Conservation (phyloP, 1,284 basidiomycete genomes). For the Cronartium quercuum region DNA sequence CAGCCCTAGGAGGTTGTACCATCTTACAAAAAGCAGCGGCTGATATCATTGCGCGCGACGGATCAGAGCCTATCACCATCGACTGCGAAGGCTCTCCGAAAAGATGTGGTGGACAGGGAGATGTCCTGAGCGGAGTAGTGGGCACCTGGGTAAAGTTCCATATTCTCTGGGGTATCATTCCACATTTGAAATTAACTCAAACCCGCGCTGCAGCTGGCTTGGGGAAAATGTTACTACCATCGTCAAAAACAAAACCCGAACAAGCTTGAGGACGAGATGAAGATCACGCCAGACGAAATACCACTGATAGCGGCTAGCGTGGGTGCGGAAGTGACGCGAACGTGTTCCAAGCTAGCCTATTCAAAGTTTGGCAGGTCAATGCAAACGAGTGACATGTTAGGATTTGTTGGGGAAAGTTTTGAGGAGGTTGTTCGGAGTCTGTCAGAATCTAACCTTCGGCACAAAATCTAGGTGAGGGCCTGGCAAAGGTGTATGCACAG, state of each 20-base stretch:
- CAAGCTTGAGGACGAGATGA: background rate
- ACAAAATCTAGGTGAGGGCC: too few relatives aligned
- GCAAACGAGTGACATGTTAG: slow-evolving; percentile 76
- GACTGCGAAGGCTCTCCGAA: slow-evolving; percentile 74
- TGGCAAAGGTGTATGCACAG: too few relatives aligned
- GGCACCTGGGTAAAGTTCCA: slow-evolving; percentile 56
- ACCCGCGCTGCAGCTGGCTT: background rate
- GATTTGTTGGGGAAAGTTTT: slow-evolving; percentile 50
- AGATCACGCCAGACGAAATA: slow-evolving; percentile 54
- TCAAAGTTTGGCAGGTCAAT: slow-evolving; percentile 68
- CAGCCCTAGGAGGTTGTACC: slow-evolving; percentile 72
- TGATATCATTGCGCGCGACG: slow-evolving; percentile 46
- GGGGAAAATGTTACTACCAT: slow-evolving; percentile 16
- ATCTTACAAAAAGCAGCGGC: slow-evolving; percentile 79
- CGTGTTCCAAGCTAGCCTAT: slow-evolving; percentile 70
- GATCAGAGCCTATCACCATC: slow-evolving; percentile 55
- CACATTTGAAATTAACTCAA: background rate
- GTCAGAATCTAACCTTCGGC: too few relatives aligned
- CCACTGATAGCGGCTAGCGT: slow-evolving; percentile 81
- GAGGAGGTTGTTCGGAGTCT: slow-evolving; percentile 41
- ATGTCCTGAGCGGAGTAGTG: slow-evolving; percentile 78
- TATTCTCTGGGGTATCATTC: background rate
- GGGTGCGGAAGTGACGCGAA: slow-evolving; percentile 78
- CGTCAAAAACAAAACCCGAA: background rate
- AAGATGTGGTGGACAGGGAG: slow-evolving; percentile 82